Percentiles rank a stretch among this genome's conserved stretches.
These are phyloP conservation scores for Colletotrichum tropicale DNA, from an alignment of 2,329 filamentous ascomycete species.

Conservation along the genomic window DNA sequence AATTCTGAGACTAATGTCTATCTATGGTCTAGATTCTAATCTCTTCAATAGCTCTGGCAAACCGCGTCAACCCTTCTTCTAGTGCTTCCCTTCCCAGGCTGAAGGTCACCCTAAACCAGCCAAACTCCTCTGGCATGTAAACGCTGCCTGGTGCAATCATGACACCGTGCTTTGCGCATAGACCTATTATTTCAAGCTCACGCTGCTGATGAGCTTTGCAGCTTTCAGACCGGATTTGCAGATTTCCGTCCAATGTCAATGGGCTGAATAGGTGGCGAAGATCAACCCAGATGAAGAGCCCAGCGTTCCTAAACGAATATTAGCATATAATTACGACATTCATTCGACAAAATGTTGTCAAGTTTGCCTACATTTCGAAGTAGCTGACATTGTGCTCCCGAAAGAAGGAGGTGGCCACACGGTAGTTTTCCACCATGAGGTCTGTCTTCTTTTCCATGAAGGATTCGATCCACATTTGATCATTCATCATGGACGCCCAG, in stretches of 20 bases:
- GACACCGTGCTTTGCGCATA: slow-evolving; percentile 19
- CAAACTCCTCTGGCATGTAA: slow-evolving; percentile 25
- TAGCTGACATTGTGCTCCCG: neutral
- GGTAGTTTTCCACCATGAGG: slow-evolving; percentile 2
- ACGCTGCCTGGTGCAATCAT: slow-evolving; percentile 19
- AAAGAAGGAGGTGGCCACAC: neutral
- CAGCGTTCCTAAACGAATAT: slow-evolving; percentile 13
- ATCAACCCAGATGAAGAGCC: slow-evolving; percentile 26
- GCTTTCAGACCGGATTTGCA: neutral
- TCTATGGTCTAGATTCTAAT: neutral
- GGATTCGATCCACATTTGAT: neutral
- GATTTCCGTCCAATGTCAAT: neutral
- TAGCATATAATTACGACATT: no score
- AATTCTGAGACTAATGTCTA: neutral
- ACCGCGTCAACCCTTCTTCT: slow-evolving; percentile 18
- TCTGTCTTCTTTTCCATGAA: neutral
- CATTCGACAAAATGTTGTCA: neutral
- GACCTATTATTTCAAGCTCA: slow-evolving; percentile 11
- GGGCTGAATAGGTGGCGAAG: neutral
- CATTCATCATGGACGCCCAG: slow-evolving; percentile 11
- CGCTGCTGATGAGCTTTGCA: neutral
- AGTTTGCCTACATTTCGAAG: neutral
- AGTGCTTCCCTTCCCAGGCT: slow-evolving; percentile 18
- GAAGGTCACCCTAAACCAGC: slow-evolving; percentile 28
- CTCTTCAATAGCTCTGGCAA: neutral